These are phyloP conservation scores for Acacia crassicarpa DNA, from an alignment of 306 rosid genomes.

Conservation along the genomic window DNA sequence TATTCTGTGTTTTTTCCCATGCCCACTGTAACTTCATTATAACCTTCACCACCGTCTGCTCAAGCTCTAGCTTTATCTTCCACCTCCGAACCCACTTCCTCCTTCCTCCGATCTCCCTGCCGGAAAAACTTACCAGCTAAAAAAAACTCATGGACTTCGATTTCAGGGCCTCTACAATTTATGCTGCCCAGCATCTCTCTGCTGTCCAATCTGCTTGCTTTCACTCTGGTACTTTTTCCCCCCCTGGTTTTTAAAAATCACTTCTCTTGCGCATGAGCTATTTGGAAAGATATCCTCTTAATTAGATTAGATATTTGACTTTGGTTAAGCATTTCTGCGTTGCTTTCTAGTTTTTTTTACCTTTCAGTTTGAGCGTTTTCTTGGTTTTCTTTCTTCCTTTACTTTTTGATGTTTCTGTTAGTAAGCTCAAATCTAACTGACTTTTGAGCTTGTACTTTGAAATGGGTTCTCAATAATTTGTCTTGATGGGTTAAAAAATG, in stretches of 20 bases:
- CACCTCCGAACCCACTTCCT: conserved; percentile 8
- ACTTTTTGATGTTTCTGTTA: neutral
- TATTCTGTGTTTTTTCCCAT: neutral
- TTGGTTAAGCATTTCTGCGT: conserved; percentile 4
- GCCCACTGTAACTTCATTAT: neutral
- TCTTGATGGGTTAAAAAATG: neutral
- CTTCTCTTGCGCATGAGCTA: neutral
- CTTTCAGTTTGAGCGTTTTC: neutral
- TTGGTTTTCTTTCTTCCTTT: neutral
- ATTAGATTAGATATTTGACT: neutral
- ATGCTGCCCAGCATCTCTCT: conserved; percentile 49
- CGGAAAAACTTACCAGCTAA: neutral
- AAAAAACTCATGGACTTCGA: conserved; percentile 57
- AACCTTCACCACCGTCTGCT: neutral
- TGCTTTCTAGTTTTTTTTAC: neutral
- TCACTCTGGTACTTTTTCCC: conserved; percentile 51
- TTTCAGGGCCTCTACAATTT: conserved; percentile 56
- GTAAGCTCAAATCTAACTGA: neutral
- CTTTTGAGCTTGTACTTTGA: neutral
- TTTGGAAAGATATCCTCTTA: neutral
- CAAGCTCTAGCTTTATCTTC: neutral
- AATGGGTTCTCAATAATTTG: neutral
- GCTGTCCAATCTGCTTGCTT: conserved; percentile 55
- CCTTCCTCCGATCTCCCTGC: conserved; percentile 1
- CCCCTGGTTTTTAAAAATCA: neutral